These are phyloP conservation scores for Alnus rubra DNA, from an alignment of 306 rosid genomes.

Conservation along the genomic window DNA sequence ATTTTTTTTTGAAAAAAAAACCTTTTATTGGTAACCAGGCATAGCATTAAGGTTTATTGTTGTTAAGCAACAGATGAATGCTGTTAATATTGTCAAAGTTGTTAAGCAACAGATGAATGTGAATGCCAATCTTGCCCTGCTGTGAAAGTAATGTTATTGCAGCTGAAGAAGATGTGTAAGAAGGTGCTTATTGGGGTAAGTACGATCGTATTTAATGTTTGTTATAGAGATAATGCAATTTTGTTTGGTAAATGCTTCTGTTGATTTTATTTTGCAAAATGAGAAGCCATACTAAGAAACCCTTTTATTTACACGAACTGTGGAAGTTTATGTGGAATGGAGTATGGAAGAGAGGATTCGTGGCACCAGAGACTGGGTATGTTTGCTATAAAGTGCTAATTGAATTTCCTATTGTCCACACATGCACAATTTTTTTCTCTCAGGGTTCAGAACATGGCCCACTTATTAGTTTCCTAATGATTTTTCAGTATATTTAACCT, in stretches of 20 bases:
- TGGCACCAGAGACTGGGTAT: conserved; percentile 88
- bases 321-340: conserved; percentile 80
- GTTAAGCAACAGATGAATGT: background rate
- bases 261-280: conserved; percentile 1
- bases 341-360: conserved; percentile 81
- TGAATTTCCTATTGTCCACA: no score
- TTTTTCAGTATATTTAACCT: background rate
- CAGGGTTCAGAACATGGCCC: background rate
- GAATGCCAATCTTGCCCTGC: no score
- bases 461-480: background rate
- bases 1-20: no score
- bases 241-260: conserved; percentile 11
- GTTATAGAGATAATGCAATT: conserved; percentile 1
- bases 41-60: no score
- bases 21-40: no score
- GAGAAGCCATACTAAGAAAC: conserved; percentile 3
- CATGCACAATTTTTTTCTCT: background rate
- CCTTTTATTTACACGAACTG: conserved; percentile 48
- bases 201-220: conserved; percentile 16
- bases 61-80: no score
- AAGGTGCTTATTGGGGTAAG: conserved; percentile 98
- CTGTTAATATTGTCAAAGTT: no score
- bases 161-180: conserved; percentile 97
- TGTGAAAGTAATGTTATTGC: conserved; percentile 48
- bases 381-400: no score